Conservation (phyloP, 495 filamentous ascomycete genomes). For the Pyrenula aspistea region DNA sequence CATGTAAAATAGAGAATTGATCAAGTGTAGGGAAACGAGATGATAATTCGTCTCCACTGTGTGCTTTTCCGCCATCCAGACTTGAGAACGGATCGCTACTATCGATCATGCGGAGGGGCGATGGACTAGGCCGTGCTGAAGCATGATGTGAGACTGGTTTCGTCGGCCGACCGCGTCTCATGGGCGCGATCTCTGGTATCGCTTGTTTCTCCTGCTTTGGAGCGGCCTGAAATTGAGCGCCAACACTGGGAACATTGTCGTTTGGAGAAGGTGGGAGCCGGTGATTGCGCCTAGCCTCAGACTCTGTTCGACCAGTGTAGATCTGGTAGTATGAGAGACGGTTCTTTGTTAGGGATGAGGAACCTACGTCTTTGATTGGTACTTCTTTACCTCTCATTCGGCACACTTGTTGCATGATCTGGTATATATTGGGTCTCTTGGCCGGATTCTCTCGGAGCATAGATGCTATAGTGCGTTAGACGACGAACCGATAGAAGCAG, state of each 20-base stretch:
- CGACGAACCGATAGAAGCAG: not conserved
- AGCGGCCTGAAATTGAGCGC: constrained; percentile 52
- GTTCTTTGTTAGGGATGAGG: not conserved
- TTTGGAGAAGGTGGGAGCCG: constrained; percentile 43
- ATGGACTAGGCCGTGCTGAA: constrained; percentile 53
- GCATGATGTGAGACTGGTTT: constrained; percentile 30
- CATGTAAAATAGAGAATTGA: constrained; percentile 83
- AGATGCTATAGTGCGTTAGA: constrained; percentile 47
- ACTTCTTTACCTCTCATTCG: constrained; percentile 77
- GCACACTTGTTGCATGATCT: constrained; percentile 77
- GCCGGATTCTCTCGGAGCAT: constrained; percentile 84
- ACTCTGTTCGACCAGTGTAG: constrained; percentile 58
- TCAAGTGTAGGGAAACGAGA: constrained; percentile 83
- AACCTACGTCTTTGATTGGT: constrained; percentile 81
- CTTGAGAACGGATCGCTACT: constrained; percentile 83
- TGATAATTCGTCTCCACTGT: constrained; percentile 63
- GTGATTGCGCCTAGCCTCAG: constrained; percentile 49
- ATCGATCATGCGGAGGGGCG: constrained; percentile 52
- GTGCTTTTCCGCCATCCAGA: constrained; percentile 53
- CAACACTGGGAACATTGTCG: constrained; percentile 45
- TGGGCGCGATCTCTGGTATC: constrained; percentile 86
- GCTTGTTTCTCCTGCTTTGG: constrained; percentile 51
- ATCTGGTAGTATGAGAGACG: constrained; percentile 44
- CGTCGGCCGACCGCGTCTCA: constrained; percentile 78
- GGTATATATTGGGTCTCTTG: constrained; percentile 83